Percentiles rank a stretch among this genome's conserved stretches.
Evolutionary conservation across 2,329 filamentous ascomycete genomes (phyloP).

Genomic region (Ophiocordyceps camponoti-rufipedis): DNA sequence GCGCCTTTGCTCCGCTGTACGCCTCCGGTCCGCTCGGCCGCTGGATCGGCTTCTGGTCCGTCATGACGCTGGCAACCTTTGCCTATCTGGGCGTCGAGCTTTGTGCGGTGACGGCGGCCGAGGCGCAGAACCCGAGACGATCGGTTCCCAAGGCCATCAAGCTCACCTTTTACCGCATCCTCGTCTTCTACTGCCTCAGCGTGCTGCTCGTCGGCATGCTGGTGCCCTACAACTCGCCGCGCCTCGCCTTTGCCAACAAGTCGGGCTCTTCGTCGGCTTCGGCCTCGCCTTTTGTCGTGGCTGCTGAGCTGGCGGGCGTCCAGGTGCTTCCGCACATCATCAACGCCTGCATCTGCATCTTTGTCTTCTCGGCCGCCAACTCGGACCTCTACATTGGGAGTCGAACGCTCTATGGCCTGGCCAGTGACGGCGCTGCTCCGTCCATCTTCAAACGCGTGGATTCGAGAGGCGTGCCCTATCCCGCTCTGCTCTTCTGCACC

Average conservation of each 20-base stretch:
- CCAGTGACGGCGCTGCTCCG: constrained; percentile 45
- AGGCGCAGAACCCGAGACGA: constrained; percentile 62
- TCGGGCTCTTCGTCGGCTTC: constrained; percentile 15
- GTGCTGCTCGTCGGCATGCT: constrained; percentile 62
- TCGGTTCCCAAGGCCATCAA: constrained; percentile 64
- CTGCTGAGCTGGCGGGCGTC: constrained; percentile 47
- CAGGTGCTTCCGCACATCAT: constrained; percentile 44
- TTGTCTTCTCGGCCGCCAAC: constrained; percentile 62
- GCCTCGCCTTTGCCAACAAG: constrained; percentile 40
- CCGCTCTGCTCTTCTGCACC: constrained; percentile 33
- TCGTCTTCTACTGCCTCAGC: constrained; percentile 61
- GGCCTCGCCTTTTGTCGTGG: constrained; percentile 57
- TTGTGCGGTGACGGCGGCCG: constrained; percentile 60
- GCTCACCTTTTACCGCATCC: constrained; percentile 65
- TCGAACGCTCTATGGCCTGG: constrained; percentile 48
- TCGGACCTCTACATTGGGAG: constrained; percentile 59
- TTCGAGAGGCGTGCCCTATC: constrained; percentile 41
- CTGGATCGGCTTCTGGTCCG: constrained; percentile 49
- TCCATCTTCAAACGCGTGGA: constrained; percentile 40
- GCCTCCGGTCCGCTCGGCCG: constrained; percentile 18
- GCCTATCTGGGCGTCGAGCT: constrained; percentile 64
- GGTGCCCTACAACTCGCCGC: constrained; percentile 48
- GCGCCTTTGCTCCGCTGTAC: constrained; percentile 19
- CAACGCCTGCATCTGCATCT: constrained; percentile 47
- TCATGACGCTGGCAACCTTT: constrained; percentile 60